Conservation (phyloP, 2,329 filamentous ascomycete species). For the Sporothrix phasma region DNA sequence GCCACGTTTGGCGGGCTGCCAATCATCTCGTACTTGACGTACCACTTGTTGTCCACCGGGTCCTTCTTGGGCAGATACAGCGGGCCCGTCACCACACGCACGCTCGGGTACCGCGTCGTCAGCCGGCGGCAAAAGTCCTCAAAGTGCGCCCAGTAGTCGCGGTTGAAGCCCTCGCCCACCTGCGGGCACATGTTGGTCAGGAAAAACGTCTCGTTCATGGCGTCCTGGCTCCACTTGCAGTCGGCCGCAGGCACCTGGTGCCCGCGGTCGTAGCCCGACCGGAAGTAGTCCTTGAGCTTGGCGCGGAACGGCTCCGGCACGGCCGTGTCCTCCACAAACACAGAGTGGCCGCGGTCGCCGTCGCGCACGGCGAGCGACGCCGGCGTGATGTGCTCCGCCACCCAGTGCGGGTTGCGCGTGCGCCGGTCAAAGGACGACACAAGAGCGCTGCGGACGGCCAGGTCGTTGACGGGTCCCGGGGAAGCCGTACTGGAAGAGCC, state of each 20-base stretch:
- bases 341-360: constrained; percentile 74
- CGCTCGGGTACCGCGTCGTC: constrained; percentile 69
- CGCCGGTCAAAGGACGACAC: constrained; percentile 85
- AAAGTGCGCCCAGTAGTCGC: constrained; percentile 98
- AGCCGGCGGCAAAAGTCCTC: constrained; percentile 91
- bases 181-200: constrained; percentile 97
- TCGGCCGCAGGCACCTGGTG: constrained; percentile 97
- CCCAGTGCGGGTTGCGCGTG: constrained; percentile 87
- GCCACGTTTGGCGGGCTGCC: constrained; percentile 87
- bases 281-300: constrained; percentile 85
- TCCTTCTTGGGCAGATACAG: constrained; percentile 84
- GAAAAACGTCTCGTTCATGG: constrained; percentile 92
- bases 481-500: constrained; percentile 80
- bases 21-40: constrained; percentile 91
- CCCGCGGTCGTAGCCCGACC: constrained; percentile 87
- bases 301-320: constrained; percentile 85
- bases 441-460: constrained; percentile 65
- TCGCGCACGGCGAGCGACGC: constrained; percentile 64
- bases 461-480: constrained; percentile 80
- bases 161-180: constrained; percentile 95
- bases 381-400: constrained; percentile 90
- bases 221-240: constrained; percentile 85
- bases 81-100: constrained; percentile 86
- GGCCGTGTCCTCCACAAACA: constrained; percentile 68
- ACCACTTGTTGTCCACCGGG: constrained; percentile 80